Base-by-base conservation (phyloP, 257 asterid genomes). In the Salvia hispanica region DNA sequence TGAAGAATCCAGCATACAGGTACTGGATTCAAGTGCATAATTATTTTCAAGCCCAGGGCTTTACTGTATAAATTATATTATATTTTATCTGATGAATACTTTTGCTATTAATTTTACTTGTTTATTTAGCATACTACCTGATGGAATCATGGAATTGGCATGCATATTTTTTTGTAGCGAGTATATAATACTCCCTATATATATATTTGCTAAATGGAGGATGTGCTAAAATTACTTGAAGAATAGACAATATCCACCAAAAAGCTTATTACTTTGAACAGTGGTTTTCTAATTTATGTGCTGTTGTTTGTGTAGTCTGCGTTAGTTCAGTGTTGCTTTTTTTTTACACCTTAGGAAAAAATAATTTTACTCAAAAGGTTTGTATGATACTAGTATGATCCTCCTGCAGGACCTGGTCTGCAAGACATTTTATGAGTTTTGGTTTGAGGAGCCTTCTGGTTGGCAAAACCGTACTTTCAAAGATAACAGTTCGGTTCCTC, bases 1-100 rank as follows among this genome's bases (percentile, higher is more conserved):
- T 56, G 99, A 91, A 73, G 99, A 94, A 78, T 85, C 97, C 69
- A 94, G 97, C 85, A 78, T 94, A 51, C 99, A 90, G 99, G 99
- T 93, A 81, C 67, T 62, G 54, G 11, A 65, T 62, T 63, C 65
- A 71, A 72, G 62, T 64, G 61, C 72, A 54, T 60, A 64, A 18
- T 75, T 43, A 54, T 7, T 33, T 61, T 70, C 50, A 44, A 34
- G 55, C 61, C 59, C 39, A 31, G 65, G 44, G 44, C 46, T 39
- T 40, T 55, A 9, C 53, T 55, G 70, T 61, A 25, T 7, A 45
- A 51, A 25, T 25, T 25, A 25, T 25, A 25, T 1, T 1, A 13
- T 42, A 25, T 39, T 58, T 51, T 43, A 18, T 42, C 46, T 52
- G 70, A 18, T 58, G 69, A 36, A 71, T 3, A 53, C 13, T 47